Conservation (phyloP, 2,329 filamentous ascomycete species). For the Ascochyta viciae-villosae region DNA sequence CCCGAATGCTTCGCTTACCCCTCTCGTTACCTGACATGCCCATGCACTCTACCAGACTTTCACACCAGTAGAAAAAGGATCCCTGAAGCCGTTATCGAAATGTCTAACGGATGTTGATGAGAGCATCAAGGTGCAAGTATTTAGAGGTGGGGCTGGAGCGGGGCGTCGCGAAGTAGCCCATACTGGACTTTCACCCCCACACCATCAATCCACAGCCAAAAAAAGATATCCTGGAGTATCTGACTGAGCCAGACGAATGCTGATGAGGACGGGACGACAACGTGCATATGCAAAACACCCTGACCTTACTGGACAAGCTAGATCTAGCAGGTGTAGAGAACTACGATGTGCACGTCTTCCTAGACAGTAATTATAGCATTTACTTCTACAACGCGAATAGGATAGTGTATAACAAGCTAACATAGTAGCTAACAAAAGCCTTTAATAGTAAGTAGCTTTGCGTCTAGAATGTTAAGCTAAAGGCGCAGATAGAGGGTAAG, state of each 20-base stretch:
- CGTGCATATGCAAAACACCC: slow-evolving; percentile 94
- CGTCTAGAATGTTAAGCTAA: slow-evolving; percentile 60
- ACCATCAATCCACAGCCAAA: too few species aligned
- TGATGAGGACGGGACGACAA: slow-evolving; percentile 74
- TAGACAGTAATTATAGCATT: slow-evolving; percentile 94
- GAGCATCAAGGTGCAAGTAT: neutral
- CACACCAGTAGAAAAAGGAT: slow-evolving; percentile 4
- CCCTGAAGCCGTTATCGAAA: slow-evolving; percentile 4
- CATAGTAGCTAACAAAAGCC: slow-evolving; percentile 92
- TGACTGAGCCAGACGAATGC: slow-evolving; percentile 8
- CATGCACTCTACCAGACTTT: neutral
- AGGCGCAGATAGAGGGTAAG: slow-evolving; percentile 36
- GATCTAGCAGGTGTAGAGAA: slow-evolving; percentile 85
- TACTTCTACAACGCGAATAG: slow-evolving; percentile 91
- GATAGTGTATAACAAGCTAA: slow-evolving; percentile 89
- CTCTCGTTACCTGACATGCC: neutral
- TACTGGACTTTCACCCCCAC: too few species aligned
- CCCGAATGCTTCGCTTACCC: neutral
- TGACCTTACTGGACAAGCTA: slow-evolving; percentile 84
- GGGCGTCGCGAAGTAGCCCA: too few species aligned
- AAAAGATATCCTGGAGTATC: slow-evolving; percentile 7
- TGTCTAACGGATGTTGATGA: slow-evolving; percentile 15
- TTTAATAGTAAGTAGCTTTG: slow-evolving; percentile 95
- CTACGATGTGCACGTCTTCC: slow-evolving; percentile 96
- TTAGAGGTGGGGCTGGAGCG: too few species aligned